Base-by-base conservation (phyloP, 23 red algal species). In the Pyropia haitanensis region DNA sequence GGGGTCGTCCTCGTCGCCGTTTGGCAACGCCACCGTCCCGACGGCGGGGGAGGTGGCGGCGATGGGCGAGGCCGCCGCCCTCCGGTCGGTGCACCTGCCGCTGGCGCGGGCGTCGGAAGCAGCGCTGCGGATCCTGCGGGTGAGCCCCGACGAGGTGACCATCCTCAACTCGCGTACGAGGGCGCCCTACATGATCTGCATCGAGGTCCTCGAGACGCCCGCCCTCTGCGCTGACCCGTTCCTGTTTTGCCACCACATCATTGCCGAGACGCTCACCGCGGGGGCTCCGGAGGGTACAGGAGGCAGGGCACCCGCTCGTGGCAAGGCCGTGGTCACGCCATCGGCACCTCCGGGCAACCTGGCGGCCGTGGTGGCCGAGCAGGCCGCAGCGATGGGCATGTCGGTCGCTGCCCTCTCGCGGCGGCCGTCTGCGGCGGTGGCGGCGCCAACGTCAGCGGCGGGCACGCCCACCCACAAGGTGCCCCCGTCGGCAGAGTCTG, bases 121-220 rank as follows among this genome's bases (percentile, higher is more conserved):
- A 28, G 82, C 85, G 53, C 51, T 91, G 67, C 56, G 94, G 56
- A 78, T 98, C 25, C 61, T 98, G 12, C 73, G 94, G 50, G 68
- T 91, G 7, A 69, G 67, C 39, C 61, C 85, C 18, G 75, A 82
- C 56, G 87, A 90, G 44, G 71, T 58, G n/a, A 64, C 79, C 16
- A 81, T 90, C 56, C 67, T 98, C 9, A 89, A 70, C 34, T 88
- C 84, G 0, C 79, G 85, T 25, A 78, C 78, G 21, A 60, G 86
- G 18, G 87, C 73, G 16, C 94, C 94, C 0, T 90, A 85, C 56
- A 63, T 98, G 54, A 64, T 98, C 14, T 81, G 70, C 62, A 79
- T 83, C 68, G 94, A 98, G 69, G 78, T 98, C 9, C 71, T 95
- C 18, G 81, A 84, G 12, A 95, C 90, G 9, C 72, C 77, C 21